Conservation (phyloP, 2,329 filamentous ascomycete genomes). For the Neofusicoccum laricinum region DNA sequence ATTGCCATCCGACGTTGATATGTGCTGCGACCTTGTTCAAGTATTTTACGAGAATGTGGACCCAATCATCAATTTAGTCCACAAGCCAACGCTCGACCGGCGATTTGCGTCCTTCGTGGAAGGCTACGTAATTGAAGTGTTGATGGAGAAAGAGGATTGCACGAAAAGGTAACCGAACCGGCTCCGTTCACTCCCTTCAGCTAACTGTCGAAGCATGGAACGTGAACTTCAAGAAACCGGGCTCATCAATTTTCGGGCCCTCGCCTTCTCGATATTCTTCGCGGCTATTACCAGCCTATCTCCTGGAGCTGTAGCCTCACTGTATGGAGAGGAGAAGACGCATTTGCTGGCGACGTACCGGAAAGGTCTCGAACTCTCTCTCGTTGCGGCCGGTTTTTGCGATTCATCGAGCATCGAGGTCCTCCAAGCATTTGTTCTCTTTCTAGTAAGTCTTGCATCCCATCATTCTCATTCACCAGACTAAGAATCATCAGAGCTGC, state of each 20-base stretch:
- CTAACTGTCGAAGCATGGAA: neutral
- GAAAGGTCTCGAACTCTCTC: conserved; percentile 32
- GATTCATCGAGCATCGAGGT: conserved; percentile 36
- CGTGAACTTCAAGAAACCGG: neutral
- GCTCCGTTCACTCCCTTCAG: neutral
- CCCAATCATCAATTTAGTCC: neutral
- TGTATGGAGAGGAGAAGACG: conserved; percentile 32
- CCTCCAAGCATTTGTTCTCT: conserved; percentile 34
- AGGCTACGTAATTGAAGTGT: neutral
- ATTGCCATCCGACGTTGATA: neutral
- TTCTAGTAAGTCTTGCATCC: neutral
- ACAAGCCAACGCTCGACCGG: neutral
- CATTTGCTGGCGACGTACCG: conserved; percentile 30
- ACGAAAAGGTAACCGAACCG: neutral
- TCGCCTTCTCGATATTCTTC: conserved; percentile 35
- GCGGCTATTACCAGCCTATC: conserved; percentile 33
- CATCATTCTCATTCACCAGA: too few species aligned
- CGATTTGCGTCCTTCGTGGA: neutral
- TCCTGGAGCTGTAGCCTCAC: conserved; percentile 27
- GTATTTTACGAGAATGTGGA: neutral
- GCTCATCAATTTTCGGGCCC: conserved; percentile 23
- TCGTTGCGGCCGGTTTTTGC: conserved; percentile 34
- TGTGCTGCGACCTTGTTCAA: neutral
- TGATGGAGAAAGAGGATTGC: neutral
- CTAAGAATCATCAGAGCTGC: neutral